Evolutionary conservation across 257 asterid genomes (phyloP), one percentile per base, ranked within the genome.

Genomic region (Scutellaria minor): DNA sequence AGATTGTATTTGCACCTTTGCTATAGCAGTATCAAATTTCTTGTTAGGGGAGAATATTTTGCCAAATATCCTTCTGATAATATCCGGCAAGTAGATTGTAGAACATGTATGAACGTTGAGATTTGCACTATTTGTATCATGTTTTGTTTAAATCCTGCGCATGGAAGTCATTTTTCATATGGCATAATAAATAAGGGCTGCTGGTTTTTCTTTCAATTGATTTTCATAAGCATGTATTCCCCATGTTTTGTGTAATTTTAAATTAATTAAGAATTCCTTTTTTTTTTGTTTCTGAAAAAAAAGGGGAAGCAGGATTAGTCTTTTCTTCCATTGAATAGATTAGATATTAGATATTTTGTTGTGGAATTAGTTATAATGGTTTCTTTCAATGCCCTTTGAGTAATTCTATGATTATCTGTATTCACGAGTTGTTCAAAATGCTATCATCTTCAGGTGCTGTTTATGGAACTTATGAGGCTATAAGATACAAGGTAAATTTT

Each of bases 391-490:
- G 42, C 39, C 20, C 3, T 31, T 31, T 12, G 50, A 9, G 63
- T 51, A 58, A 47, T 27, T 20, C 60, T 40, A 10, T 54, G 48
- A 45, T 6, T 44, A 12, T 57, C 31, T 27, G 53, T 31, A 12
- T 24, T 75, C 57, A 22, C 12, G 45, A 14, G 45, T 37, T 44
- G 27, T 73, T 22, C 9, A 5, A 67, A n/a, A 8, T 64, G 67
- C 44, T 62, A 5, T 76, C 44, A 46, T 75, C 42, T 69, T 67
- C 86, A 85, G 94, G 91, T 75, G 94, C 88, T 73, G 94, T 88
- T 61, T 88, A 85, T 79, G 94, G 91, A 77, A 88, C 89, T 27
- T 85, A 85, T 58, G 91, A 88, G 80, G 94, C 89, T 75, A 74
- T 85, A 74, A 80, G 88, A 73, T 82, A 67, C 81, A 88, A 85